Conservation (phyloP, 1,139 yeast genomes). For the Hemisphaericaspora subhashii region DNA sequence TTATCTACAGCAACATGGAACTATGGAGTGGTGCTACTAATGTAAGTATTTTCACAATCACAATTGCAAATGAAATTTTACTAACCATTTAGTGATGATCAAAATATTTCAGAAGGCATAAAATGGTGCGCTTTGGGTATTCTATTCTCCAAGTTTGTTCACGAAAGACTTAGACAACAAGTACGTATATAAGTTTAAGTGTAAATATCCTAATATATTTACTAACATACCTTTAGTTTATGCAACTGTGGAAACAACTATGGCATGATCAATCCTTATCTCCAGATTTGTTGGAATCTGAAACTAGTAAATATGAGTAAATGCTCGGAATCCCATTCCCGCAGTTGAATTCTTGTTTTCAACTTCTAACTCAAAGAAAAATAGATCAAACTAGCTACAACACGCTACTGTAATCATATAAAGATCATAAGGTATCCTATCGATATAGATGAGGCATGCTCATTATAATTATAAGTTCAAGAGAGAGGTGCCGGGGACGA, state of each 20-base stretch:
- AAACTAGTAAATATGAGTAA: slow-evolving; percentile 7
- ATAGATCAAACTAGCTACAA: too few species aligned
- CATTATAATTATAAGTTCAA: too few species aligned
- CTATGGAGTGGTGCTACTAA: slow-evolving; percentile 15
- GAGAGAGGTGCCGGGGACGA: too few species aligned
- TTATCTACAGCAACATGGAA: slow-evolving; percentile 23
- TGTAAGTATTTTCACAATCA: too few species aligned
- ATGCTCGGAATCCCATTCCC: slow-evolving; percentile 4
- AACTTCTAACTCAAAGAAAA: too few species aligned
- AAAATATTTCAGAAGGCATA: slow-evolving; percentile 6
- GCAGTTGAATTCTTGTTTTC: too few species aligned
- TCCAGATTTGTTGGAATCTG: slow-evolving; percentile 6
- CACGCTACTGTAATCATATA: too few species aligned
- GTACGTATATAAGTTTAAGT: slow-evolving; percentile 7
- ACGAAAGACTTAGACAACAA: slow-evolving; percentile 13
- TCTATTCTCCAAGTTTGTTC: slow-evolving; percentile 12
- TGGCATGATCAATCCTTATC: slow-evolving; percentile 9
- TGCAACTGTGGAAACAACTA: slow-evolving; percentile 11
- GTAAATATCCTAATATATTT: neutral
- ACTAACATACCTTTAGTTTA: slow-evolving; percentile 11
- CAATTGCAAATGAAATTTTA: too few species aligned
- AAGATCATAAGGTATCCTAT: too few species aligned
- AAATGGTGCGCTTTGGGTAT: slow-evolving; percentile 12
- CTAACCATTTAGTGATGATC: slow-evolving; percentile 11
- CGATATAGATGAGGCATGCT: too few species aligned